Evolutionary conservation across 768 basidiomycete genomes (phyloP).

Genomic region (Russula earlei): DNA sequence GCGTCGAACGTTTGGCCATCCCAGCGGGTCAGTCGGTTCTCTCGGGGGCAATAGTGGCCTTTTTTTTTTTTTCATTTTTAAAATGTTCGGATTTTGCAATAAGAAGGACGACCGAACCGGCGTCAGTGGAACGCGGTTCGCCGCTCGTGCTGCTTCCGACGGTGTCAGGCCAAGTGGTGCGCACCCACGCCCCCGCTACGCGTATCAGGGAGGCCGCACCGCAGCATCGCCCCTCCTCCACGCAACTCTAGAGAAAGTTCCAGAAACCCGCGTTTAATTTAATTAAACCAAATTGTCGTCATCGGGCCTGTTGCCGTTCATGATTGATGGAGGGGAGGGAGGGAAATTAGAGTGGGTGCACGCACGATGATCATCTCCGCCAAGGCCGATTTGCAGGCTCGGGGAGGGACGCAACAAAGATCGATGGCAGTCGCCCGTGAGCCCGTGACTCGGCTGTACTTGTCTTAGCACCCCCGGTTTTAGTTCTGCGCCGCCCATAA

Average conservation of each 20-base stretch:
- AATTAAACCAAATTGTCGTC: not conserved
- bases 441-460: constrained; percentile 6
- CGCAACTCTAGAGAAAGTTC: not conserved
- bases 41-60: not conserved
- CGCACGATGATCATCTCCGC: constrained; percentile 11
- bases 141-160: not conserved
- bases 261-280: not conserved
- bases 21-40: not conserved
- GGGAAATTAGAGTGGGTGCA: not conserved
- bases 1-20: not conserved
- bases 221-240: too few relatives aligned
- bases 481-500: constrained; percentile 15
- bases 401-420: too few relatives aligned
- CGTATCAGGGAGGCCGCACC: not conserved
- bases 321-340: too few relatives aligned
- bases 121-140: not conserved
- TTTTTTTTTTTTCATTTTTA: not conserved
- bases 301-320: not conserved
- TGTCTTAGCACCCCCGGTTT: constrained; percentile 11
- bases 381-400: not conserved
- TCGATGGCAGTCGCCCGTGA: too few relatives aligned
- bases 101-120: not conserved
- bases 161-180: not conserved
- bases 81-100: not conserved
- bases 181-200: not conserved